Percentiles rank a stretch among this genome's conserved stretches.
Evolutionary conservation across 2,329 filamentous ascomycete genomes (phyloP).

Genomic region (Aspergillus piperis): DNA sequence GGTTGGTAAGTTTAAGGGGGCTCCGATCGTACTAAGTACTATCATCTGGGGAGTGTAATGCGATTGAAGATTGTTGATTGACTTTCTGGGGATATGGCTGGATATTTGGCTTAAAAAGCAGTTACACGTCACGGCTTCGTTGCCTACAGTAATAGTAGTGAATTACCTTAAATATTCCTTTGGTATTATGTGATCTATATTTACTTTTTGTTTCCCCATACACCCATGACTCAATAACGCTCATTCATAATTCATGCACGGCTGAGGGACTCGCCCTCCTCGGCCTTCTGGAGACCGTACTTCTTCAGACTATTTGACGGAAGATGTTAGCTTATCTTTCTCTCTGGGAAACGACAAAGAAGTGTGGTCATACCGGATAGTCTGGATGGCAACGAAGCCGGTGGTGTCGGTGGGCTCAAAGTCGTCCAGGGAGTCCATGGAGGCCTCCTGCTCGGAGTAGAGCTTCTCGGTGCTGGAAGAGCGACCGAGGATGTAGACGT

Average conservation of each 20-base stretch:
- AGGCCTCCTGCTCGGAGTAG: slow-evolving; percentile 65
- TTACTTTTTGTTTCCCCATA: neutral
- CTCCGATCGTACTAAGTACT: too few species aligned
- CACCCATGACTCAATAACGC: neutral
- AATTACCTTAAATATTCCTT: neutral
- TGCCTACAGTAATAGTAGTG: too few species aligned
- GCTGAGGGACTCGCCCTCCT: slow-evolving; percentile 20
- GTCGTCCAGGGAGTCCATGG: slow-evolving; percentile 70
- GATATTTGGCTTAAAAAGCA: too few species aligned
- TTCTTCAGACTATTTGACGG: slow-evolving; percentile 42
- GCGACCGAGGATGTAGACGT: slow-evolving; percentile 50
- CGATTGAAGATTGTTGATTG: too few species aligned
- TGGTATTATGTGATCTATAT: neutral
- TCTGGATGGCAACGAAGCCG: slow-evolving; percentile 56
- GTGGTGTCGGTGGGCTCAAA: slow-evolving; percentile 68
- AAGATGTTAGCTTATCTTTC: slow-evolving; percentile 13
- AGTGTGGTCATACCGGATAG: slow-evolving; percentile 27
- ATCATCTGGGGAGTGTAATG: too few species aligned
- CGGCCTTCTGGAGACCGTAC: slow-evolving; percentile 37
- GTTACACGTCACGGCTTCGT: neutral
- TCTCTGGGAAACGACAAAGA: neutral
- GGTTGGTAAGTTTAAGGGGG: too few species aligned
- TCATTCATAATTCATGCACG: slow-evolving; percentile 13
- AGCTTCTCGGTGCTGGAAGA: slow-evolving; percentile 70
- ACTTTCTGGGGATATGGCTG: too few species aligned